These are phyloP conservation scores for Penicillium brevicompactum DNA, from an alignment of 2,329 filamentous ascomycete species.

Conservation along the genomic window DNA sequence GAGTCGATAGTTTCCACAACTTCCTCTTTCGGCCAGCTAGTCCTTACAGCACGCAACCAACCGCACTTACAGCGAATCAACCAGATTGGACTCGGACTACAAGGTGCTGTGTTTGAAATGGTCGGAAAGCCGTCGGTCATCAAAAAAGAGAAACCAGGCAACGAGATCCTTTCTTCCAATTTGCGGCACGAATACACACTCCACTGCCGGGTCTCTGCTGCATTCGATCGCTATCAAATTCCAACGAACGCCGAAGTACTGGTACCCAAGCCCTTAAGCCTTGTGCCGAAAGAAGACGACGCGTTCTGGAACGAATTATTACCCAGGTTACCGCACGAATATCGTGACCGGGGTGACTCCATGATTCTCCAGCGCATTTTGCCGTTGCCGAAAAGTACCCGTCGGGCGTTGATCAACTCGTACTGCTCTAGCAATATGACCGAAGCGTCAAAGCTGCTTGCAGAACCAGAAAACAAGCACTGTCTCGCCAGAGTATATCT, in stretches of 20 bases:
- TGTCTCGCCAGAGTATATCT: conserved; percentile 12
- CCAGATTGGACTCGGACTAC: conserved; percentile 11
- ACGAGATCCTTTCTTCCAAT: conserved; percentile 6
- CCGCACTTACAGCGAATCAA: conserved; percentile 9
- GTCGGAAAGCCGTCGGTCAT: conserved; percentile 4
- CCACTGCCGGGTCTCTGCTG: conserved; percentile 1
- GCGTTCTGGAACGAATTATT: conserved; percentile 7
- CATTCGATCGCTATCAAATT: conserved; percentile 5
- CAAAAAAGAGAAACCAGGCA: conserved; percentile 14
- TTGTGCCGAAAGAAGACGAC: not conserved
- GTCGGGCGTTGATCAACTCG: conserved; percentile 3
- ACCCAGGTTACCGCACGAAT: not conserved
- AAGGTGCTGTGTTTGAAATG: conserved; percentile 11
- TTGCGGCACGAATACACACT: conserved; percentile 3
- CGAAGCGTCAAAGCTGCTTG: not conserved
- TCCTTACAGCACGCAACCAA: not conserved
- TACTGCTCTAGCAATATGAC: not conserved
- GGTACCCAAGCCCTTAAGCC: conserved; percentile 1
- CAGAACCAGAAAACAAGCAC: conserved; percentile 7
- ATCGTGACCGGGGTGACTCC: conserved; percentile 4
- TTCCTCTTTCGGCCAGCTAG: conserved; percentile 5
- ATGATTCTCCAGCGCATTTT: conserved; percentile 11
- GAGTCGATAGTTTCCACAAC: conserved; percentile 3
- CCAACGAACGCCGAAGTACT: not conserved
- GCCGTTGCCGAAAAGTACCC: conserved; percentile 9